Evolutionary conservation across 2,329 filamentous ascomycete species (phyloP).

Genomic region (Fusarium sp.): DNA sequence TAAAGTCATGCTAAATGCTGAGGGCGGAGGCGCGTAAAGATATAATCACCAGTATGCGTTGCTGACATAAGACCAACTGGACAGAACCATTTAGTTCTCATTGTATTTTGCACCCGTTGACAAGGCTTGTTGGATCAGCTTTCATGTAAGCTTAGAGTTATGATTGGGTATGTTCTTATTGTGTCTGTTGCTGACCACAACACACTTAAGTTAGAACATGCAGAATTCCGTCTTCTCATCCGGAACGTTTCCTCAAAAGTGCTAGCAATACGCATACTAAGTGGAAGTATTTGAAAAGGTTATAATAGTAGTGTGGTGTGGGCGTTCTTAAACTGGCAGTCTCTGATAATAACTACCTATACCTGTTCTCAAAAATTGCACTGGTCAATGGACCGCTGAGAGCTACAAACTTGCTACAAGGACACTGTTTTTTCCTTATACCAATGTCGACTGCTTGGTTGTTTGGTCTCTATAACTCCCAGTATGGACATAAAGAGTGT

Average conservation of each 20-base stretch:
- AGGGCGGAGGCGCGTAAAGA: not conserved
- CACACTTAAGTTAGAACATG: not conserved
- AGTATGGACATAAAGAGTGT: constrained; percentile 4
- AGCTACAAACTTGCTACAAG: no score
- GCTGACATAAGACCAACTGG: not conserved
- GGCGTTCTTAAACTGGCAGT: not conserved
- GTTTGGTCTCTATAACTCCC: constrained; percentile 17
- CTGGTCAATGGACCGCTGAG: not conserved
- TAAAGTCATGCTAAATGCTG: not conserved
- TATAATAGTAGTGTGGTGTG: not conserved
- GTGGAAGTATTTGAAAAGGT: not conserved
- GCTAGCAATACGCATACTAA: not conserved
- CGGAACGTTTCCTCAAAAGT: not conserved
- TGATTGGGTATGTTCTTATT: not conserved
- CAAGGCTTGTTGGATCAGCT: not conserved
- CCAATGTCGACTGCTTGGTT: not conserved
- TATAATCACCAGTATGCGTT: not conserved
- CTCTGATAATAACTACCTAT: not conserved
- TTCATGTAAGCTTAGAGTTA: not conserved
- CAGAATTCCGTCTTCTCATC: not conserved
- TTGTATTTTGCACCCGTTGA: not conserved
- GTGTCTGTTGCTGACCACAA: constrained; percentile 5
- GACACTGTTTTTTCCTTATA: not conserved
- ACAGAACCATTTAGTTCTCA: not conserved
- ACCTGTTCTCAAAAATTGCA: not conserved